phyloP scores from a whole-genome alignment of 768 basidiomycete species.

The Serendipita sp. region DNA sequence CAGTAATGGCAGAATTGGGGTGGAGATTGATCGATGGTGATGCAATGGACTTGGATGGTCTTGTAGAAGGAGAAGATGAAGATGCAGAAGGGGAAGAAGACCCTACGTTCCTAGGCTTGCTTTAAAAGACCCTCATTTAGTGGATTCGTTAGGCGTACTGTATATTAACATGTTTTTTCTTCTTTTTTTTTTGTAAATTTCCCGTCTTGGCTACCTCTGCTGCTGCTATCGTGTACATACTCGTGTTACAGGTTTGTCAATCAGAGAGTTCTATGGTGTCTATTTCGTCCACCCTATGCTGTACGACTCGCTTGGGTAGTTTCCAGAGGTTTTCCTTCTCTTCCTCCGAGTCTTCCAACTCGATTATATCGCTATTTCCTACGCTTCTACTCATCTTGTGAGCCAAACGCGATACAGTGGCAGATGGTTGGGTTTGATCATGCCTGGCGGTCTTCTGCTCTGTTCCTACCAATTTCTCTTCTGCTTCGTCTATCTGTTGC shows the following conservation, averaged over 20 bases:
- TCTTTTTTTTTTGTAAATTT: background rate
- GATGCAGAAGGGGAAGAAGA: slow-evolving; percentile 18
- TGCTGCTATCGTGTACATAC: background rate
- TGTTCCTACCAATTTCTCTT: slow-evolving; percentile 15
- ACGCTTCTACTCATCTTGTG: background rate
- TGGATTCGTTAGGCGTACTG: background rate
- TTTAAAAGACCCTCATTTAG: background rate
- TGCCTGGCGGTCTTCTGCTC: background rate
- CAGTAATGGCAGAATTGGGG: slow-evolving; percentile 2
- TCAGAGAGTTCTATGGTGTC: background rate
- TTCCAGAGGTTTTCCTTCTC: background rate
- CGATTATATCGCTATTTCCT: background rate
- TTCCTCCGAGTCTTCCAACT: background rate
- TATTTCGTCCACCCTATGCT: background rate
- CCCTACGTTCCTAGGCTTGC: slow-evolving; percentile 5
- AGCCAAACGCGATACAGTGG: background rate
- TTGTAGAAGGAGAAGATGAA: slow-evolving; percentile 14
- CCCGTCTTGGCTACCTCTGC: background rate
- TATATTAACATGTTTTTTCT: background rate
- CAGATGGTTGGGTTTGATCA: background rate
- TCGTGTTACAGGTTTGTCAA: background rate
- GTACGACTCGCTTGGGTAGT: background rate
- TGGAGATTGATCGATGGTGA: slow-evolving; percentile 17
- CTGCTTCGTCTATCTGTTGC: slow-evolving; percentile 24
- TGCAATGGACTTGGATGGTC: slow-evolving; percentile 2